Evolutionary conservation across 2,329 filamentous ascomycete genomes (phyloP).

Genomic region (Trichoderma hamatum): DNA sequence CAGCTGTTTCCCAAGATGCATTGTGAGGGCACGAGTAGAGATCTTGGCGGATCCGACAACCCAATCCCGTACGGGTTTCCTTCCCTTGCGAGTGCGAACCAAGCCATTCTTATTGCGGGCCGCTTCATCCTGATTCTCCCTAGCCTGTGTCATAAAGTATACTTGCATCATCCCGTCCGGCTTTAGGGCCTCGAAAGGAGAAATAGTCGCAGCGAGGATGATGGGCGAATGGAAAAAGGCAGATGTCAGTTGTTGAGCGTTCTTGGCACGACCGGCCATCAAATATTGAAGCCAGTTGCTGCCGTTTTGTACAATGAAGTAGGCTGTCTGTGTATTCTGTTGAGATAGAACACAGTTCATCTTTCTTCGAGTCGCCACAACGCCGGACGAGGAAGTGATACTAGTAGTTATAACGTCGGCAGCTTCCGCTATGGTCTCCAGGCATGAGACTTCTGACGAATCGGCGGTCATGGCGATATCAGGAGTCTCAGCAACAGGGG

Average conservation of each 20-base stretch:
- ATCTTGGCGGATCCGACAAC: slow-evolving; percentile 25
- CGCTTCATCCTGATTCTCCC: slow-evolving; percentile 3
- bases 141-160: slow-evolving; percentile 26
- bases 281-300: slow-evolving; percentile 21
- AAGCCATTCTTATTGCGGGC: not conserved
- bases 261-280: slow-evolving; percentile 2
- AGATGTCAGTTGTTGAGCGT: slow-evolving; percentile 8
- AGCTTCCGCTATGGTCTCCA: not conserved
- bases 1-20: slow-evolving; percentile 20
- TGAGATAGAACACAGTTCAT: slow-evolving; percentile 11
- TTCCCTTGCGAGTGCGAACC: slow-evolving; percentile 3
- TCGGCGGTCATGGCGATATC: not conserved
- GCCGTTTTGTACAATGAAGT: slow-evolving; percentile 18
- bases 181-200: slow-evolving; percentile 6
- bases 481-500: not conserved
- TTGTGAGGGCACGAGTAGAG: slow-evolving; percentile 14
- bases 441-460: not conserved
- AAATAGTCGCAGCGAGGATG: slow-evolving; percentile 16
- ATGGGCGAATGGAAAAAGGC: slow-evolving; percentile 22
- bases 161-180: slow-evolving; percentile 24
- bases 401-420: not conserved
- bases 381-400: not conserved
- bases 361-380: slow-evolving; percentile 10
- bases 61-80: slow-evolving; percentile 16
- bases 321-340: slow-evolving; percentile 9